Evolutionary conservation across 371 early-diverging fungal species (phyloP).

Genomic region (Catenaria anguillulae): DNA sequence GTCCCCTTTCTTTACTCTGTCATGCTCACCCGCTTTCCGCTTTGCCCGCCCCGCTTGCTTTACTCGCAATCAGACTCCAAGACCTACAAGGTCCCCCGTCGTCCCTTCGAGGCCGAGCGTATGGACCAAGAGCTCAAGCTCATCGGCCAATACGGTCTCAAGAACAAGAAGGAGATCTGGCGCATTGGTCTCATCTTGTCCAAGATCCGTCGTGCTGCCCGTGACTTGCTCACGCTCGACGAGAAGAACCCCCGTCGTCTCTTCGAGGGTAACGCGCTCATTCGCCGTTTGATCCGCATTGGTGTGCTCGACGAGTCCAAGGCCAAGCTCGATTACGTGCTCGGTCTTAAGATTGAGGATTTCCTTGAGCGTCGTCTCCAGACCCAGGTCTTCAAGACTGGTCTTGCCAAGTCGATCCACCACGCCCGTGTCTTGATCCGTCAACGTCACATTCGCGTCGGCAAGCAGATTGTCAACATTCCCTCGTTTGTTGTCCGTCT

Average conservation of each 20-base stretch:
- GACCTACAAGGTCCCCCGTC: slow-evolving; percentile 96
- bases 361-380: slow-evolving; percentile 99
- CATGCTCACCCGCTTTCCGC: too few relatives aligned
- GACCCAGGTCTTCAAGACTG: slow-evolving; percentile 97
- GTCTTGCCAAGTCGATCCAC: slow-evolving; percentile 98
- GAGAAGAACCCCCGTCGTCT: slow-evolving; percentile 96
- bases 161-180: slow-evolving; percentile 99
- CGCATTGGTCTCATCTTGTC: slow-evolving; percentile 91
- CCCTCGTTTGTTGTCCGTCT: slow-evolving; percentile 22
- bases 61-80: slow-evolving; percentile 60
- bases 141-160: slow-evolving; percentile 96
- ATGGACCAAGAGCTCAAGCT: slow-evolving; percentile 98
- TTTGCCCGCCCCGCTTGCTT: too few relatives aligned
- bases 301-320: slow-evolving; percentile 96
- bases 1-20: too few relatives aligned
- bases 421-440: slow-evolving; percentile 99
- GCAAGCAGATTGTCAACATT: slow-evolving; percentile 96
- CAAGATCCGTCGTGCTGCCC: slow-evolving; percentile 99
- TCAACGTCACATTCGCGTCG: slow-evolving; percentile 96
- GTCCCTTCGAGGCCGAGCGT: slow-evolving; percentile 98
- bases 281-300: slow-evolving; percentile 93
- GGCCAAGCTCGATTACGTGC: slow-evolving; percentile 97
- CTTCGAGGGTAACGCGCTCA: slow-evolving; percentile 96
- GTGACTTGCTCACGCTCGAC: slow-evolving; percentile 96
- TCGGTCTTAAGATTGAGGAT: slow-evolving; percentile 95